Conservation (phyloP, 2,329 filamentous ascomycete species). For the Trichoderma pleuroti region DNA sequence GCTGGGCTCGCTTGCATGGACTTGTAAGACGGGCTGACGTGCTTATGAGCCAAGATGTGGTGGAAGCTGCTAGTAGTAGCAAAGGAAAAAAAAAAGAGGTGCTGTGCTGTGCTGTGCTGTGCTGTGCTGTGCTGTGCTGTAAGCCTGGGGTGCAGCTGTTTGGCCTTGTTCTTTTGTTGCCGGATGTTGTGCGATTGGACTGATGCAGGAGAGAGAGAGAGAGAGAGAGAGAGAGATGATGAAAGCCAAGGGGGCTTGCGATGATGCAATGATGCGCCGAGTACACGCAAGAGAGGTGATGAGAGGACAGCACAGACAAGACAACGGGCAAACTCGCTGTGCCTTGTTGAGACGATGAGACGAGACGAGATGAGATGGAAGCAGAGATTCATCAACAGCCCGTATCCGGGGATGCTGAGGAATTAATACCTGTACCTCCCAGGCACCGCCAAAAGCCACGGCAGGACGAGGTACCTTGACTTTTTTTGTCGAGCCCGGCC, state of each 20-base stretch:
- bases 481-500: background rate
- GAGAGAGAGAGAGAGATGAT: background rate
- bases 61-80: background rate
- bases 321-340: background rate
- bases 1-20: conserved; percentile 12
- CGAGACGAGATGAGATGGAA: background rate
- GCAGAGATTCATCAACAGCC: background rate
- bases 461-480: background rate
- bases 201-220: background rate
- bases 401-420: conserved; percentile 10
- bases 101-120: background rate
- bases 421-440: conserved; percentile 1
- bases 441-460: background rate
- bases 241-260: background rate
- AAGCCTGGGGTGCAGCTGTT: background rate
- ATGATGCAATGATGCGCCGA: background rate
- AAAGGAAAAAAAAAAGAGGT: background rate
- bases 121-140: background rate
- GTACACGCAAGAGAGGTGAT: background rate
- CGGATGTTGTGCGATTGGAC: background rate
- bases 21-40: conserved; percentile 17
- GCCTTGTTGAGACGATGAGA: background rate
- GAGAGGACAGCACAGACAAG: background rate
- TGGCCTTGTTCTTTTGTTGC: background rate
- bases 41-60: conserved; percentile 5